phyloP scores from a whole-genome alignment of 2,329 filamentous ascomycete species.

The Amphichorda felina region DNA sequence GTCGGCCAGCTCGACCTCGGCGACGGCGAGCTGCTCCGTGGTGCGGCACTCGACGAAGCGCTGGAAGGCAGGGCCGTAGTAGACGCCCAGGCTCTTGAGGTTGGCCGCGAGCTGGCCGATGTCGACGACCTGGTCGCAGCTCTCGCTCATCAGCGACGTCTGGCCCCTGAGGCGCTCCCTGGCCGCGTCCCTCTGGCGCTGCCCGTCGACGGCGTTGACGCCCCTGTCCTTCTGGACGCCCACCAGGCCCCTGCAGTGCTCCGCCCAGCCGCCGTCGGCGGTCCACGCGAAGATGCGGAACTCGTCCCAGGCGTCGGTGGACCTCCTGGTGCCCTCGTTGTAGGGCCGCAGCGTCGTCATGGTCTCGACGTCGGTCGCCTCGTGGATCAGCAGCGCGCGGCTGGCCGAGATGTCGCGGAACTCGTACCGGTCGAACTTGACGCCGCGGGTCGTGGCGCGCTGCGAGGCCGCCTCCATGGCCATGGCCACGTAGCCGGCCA shows the following conservation, averaged over 20 bases:
- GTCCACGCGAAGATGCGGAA: slow-evolving; percentile 45
- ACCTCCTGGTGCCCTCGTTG: slow-evolving; percentile 13
- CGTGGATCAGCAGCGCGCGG: neutral
- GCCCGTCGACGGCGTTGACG: slow-evolving; percentile 11
- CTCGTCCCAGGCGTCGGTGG: slow-evolving; percentile 38
- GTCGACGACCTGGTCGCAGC: slow-evolving; percentile 8
- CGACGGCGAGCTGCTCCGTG: neutral
- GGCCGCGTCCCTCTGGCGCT: slow-evolving; percentile 6
- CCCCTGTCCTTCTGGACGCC: slow-evolving; percentile 16
- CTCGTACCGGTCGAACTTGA: slow-evolving; percentile 7
- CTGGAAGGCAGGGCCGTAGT: slow-evolving; percentile 3
- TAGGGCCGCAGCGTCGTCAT: slow-evolving; percentile 13
- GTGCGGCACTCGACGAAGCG: neutral
- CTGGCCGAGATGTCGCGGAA: slow-evolving; percentile 7
- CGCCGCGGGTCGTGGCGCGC: slow-evolving; percentile 11
- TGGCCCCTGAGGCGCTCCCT: neutral
- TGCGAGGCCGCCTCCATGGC: slow-evolving; percentile 33
- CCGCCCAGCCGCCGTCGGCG: slow-evolving; percentile 38
- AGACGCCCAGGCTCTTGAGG: neutral
- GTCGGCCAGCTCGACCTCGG: slow-evolving; percentile 1
- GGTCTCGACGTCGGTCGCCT: slow-evolving; percentile 14
- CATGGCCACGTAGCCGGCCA: slow-evolving; percentile 40
- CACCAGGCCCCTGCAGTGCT: slow-evolving; percentile 45
- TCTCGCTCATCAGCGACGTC: neutral
- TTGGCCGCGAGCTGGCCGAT: slow-evolving; percentile 4